These are phyloP conservation scores for Colletotrichum musae DNA, from an alignment of 2,329 filamentous ascomycete species.

Conservation along the genomic window DNA sequence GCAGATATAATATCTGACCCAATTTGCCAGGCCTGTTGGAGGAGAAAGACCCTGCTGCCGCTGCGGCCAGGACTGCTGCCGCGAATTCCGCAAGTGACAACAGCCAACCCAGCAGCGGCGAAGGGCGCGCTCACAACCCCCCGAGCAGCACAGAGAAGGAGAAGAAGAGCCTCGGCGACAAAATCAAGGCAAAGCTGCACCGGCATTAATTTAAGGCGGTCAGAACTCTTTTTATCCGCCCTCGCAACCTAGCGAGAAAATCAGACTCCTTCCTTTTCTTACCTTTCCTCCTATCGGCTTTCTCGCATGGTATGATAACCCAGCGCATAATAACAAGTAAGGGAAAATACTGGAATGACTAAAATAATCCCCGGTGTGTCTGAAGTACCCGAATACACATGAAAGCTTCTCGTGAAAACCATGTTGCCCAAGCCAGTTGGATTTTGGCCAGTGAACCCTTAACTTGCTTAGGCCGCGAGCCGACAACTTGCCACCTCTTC, in stretches of 20 bases:
- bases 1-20: slow-evolving; percentile 40
- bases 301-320: too few species aligned
- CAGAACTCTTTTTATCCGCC: too few species aligned
- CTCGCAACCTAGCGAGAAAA: too few species aligned
- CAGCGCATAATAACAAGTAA: too few species aligned
- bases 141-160: slow-evolving; percentile 46
- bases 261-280: too few species aligned
- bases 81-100: slow-evolving; percentile 42
- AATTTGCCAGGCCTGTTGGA: slow-evolving; percentile 64
- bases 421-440: background rate
- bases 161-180: slow-evolving; percentile 71
- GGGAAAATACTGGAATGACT: background rate
- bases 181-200: slow-evolving; percentile 80
- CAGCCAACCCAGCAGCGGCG: slow-evolving; percentile 43
- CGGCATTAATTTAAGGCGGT: slow-evolving; percentile 51
- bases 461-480: too few species aligned
- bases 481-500: too few species aligned
- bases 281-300: too few species aligned
- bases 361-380: too few species aligned
- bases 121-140: slow-evolving; percentile 34
- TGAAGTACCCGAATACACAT: too few species aligned
- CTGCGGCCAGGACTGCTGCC: slow-evolving; percentile 30
- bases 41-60: slow-evolving; percentile 56
- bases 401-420: background rate
- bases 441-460: background rate